phyloP scores from a whole-genome alignment of 371 early-diverging fungal genomes.

The Mucor piriformis region DNA sequence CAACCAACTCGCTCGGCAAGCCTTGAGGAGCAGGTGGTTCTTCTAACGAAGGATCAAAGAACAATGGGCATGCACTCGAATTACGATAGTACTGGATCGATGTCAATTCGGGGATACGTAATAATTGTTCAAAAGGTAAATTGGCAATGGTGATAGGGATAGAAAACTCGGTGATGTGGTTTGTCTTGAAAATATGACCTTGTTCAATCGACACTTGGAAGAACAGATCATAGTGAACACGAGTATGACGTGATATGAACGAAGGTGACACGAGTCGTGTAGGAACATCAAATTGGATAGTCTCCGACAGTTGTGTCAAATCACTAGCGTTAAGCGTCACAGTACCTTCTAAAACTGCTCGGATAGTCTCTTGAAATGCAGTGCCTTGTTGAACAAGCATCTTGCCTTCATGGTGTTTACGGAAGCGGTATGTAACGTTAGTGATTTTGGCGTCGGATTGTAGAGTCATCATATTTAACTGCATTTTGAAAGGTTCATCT shows the following conservation, averaged over 20 bases:
- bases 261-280: slow-evolving; percentile 50
- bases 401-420: slow-evolving; percentile 48
- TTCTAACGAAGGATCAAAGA: slow-evolving; percentile 37
- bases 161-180: slow-evolving; percentile 29
- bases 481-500: slow-evolving; percentile 43
- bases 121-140: slow-evolving; percentile 35
- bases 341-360: slow-evolving; percentile 20
- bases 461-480: slow-evolving; percentile 31
- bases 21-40: slow-evolving; percentile 34
- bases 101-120: slow-evolving; percentile 37
- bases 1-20: slow-evolving; percentile 28
- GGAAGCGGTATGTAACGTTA: slow-evolving; percentile 28
- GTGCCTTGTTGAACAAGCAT: slow-evolving; percentile 44
- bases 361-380: slow-evolving; percentile 39
- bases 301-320: slow-evolving; percentile 22
- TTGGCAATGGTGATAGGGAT: slow-evolving; percentile 43
- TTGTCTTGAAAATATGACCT: slow-evolving; percentile 37
- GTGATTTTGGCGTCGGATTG: slow-evolving; percentile 38
- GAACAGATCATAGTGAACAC: slow-evolving; percentile 43
- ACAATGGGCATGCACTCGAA: slow-evolving; percentile 30
- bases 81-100: slow-evolving; percentile 28
- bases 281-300: slow-evolving; percentile 40
- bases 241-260: slow-evolving; percentile 45
- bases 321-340: neutral
- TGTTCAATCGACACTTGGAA: slow-evolving; percentile 36